Base-by-base conservation (phyloP, 108 stramenopile species). In the Nitzschia sp. region DNA sequence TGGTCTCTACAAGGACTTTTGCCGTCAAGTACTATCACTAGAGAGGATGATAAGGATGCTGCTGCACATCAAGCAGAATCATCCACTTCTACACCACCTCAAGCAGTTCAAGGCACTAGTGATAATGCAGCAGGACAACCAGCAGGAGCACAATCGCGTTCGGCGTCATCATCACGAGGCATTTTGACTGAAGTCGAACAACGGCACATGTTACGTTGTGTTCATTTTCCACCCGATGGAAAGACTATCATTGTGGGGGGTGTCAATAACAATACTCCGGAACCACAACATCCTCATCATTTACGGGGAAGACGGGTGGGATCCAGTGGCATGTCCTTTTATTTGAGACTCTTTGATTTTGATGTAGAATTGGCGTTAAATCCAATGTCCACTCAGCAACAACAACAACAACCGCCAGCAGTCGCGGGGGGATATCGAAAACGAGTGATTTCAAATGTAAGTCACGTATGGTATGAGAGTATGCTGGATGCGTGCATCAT, bases 161-260 rank as follows among this genome's bases (percentile, higher is more conserved):
- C n/a, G n/a, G n/a, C n/a, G n/a, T n/a, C n/a, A n/a, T n/a, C n/a
- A n/a, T n/a, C n/a, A n/a, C 33, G 56, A 58, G 64, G 71, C 1
- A 29, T 53, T 13, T 51, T 79, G 56, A 80, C 75, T 30, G 75
- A 83, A 73, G 34, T 77, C 1, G 75, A 76, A 54, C 83, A 82
- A 51, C 63, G 79, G 38, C 81, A 81, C 60, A 81, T 80, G 79
- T 72, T 98, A 48, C 92, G 97, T 18, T 98, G 97, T 59, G 95
- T 98, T 1, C 92, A 96, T 61, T 98, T 98, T 70, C 85, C 91
- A 21, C 97, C 97, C 0, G 66, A 68, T 66, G 95, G 95, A 42
- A 65, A 66, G 15, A 70, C 80, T 0, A 67, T 98, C 54, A 91
- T 98, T 64, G 79, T 97, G 36, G 97, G 96, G 9, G 96, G 93